Percentiles rank a stretch among this genome's conserved stretches.
Evolutionary conservation across 1,139 yeast species (phyloP).

Genomic region (Yamadazyma oceani): DNA sequence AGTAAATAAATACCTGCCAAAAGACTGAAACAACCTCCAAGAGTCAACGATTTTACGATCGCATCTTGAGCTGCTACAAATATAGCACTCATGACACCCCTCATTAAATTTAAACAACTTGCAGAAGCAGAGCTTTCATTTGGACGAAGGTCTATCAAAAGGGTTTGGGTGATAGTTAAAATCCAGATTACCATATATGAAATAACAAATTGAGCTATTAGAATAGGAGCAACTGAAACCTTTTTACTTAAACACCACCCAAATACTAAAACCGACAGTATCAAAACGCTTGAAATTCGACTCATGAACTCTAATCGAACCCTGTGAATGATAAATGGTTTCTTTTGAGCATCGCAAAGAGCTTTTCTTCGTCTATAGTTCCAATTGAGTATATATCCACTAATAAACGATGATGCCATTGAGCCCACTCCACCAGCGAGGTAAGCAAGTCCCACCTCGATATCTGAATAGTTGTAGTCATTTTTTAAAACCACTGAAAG

Average conservation of each 20-base stretch:
- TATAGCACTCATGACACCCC: constrained; percentile 55
- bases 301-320: constrained; percentile 29
- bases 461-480: constrained; percentile 48
- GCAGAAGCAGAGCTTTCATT: constrained; percentile 29
- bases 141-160: constrained; percentile 33
- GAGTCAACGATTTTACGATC: constrained; percentile 51
- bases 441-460: constrained; percentile 63
- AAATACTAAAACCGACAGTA: constrained; percentile 40
- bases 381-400: constrained; percentile 50
- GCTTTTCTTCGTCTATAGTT: constrained; percentile 33
- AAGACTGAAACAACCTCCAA: constrained; percentile 67
- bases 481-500: constrained; percentile 53
- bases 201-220: constrained; percentile 54
- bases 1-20: constrained; percentile 33
- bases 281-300: constrained; percentile 33
- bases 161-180: constrained; percentile 26
- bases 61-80: constrained; percentile 61
- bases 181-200: constrained; percentile 31
- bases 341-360: constrained; percentile 29
- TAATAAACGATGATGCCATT: constrained; percentile 46
- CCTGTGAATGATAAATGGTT: constrained; percentile 23
- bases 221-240: constrained; percentile 52
- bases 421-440: constrained; percentile 59
- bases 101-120: constrained; percentile 29
- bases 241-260: constrained; percentile 68